phyloP scores from a whole-genome alignment of 2,329 filamentous ascomycete genomes.

The Trichoderma endophyticum region DNA sequence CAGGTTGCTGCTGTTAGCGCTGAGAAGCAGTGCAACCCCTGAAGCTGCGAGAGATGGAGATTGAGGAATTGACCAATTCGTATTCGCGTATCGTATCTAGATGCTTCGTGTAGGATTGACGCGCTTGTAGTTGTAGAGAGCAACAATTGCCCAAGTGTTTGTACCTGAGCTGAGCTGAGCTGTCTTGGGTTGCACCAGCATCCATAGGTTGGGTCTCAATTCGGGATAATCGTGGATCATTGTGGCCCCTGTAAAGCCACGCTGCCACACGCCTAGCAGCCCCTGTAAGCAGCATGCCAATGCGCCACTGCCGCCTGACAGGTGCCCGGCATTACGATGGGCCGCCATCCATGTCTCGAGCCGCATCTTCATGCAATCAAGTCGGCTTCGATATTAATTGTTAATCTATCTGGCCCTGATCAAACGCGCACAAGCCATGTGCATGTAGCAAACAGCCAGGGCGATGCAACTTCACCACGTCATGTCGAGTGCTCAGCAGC shows the following conservation, averaged over 20 bases:
- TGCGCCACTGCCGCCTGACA: slow-evolving; percentile 19
- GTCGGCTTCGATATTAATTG: not conserved
- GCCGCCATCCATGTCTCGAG: not conserved
- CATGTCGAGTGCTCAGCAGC: not conserved
- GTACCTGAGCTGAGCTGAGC: not conserved
- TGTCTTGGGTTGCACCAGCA: not conserved
- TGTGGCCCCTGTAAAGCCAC: slow-evolving; percentile 7
- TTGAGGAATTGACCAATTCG: not conserved
- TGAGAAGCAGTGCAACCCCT: not conserved
- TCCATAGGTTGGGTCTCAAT: slow-evolving; percentile 2
- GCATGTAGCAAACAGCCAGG: not conserved
- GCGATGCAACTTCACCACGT: not conserved
- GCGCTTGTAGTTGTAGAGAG: not conserved
- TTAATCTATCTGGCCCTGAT: not conserved
- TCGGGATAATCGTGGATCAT: not conserved
- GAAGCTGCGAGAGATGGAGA: not conserved
- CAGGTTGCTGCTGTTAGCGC: not conserved
- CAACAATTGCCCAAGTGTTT: not conserved
- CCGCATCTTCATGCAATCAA: not conserved
- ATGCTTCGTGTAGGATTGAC: not conserved
- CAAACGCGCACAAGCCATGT: not conserved
- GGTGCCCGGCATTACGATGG: slow-evolving; percentile 7
- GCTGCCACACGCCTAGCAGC: not conserved
- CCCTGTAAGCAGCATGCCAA: slow-evolving; percentile 10
- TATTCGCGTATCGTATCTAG: not conserved